These are phyloP conservation scores for Xerocomellus intermedius DNA, from an alignment of 768 basidiomycete genomes.

Conservation along the genomic window DNA sequence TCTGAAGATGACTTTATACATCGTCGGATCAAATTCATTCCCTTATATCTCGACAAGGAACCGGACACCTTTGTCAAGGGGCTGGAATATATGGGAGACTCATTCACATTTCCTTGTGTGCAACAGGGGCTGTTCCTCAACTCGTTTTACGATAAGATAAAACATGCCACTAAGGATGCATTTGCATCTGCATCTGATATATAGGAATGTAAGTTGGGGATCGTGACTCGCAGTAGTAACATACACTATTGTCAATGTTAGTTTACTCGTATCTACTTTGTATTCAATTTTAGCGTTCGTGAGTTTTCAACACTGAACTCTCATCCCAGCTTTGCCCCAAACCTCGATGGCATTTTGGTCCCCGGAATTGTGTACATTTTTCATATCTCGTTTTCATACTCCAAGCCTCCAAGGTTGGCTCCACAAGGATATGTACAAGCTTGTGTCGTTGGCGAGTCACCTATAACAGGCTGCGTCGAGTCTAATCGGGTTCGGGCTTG, in stretches of 20 bases:
- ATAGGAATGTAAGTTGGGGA: slow-evolving; percentile 29
- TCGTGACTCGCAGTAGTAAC: neutral
- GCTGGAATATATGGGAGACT: slow-evolving; percentile 57
- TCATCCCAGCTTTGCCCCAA: slow-evolving; percentile 57
- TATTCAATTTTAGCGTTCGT: slow-evolving; percentile 7
- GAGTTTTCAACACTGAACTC: neutral
- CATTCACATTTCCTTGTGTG: slow-evolving; percentile 66
- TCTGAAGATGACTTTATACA: slow-evolving; percentile 34
- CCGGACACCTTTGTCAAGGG: slow-evolving; percentile 50
- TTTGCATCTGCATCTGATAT: slow-evolving; percentile 25
- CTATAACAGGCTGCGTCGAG: slow-evolving; percentile 37
- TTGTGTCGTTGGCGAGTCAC: slow-evolving; percentile 73
- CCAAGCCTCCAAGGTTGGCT: slow-evolving; percentile 69
- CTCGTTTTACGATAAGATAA: slow-evolving; percentile 55
- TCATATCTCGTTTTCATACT: slow-evolving; percentile 58
- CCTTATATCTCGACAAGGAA: slow-evolving; percentile 65
- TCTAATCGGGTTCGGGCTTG: slow-evolving; percentile 62
- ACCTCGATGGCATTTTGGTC: slow-evolving; percentile 47
- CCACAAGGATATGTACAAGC: slow-evolving; percentile 62
- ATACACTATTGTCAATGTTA: slow-evolving; percentile 1
- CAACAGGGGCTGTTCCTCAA: slow-evolving; percentile 69
- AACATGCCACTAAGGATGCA: slow-evolving; percentile 32
- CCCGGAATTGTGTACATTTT: slow-evolving; percentile 37
- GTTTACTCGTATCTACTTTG: slow-evolving; percentile 18
- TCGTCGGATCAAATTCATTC: slow-evolving; percentile 51